Conservation (phyloP, 768 basidiomycete species). For the Tylopilus sp. region DNA sequence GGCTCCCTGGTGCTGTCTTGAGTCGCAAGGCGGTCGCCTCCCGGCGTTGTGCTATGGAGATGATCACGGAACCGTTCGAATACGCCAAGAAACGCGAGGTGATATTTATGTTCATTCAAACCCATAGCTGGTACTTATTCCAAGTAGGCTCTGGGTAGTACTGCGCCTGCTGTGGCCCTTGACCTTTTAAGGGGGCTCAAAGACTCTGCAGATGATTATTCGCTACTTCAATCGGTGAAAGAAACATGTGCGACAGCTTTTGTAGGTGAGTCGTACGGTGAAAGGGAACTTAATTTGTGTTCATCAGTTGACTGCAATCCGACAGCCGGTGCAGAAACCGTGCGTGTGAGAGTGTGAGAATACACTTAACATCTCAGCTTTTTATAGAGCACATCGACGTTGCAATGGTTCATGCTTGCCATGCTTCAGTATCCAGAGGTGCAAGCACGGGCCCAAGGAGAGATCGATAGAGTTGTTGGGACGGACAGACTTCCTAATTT, state of each 20-base stretch:
- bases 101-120: background rate
- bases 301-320: background rate
- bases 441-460: constrained; percentile 30
- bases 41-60: constrained; percentile 3
- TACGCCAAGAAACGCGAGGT: constrained; percentile 13
- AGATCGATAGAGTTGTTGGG: too few relatives aligned
- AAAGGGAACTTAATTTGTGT: background rate
- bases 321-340: constrained; percentile 21
- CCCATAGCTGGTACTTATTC: constrained; percentile 4
- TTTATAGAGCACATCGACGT: constrained; percentile 10
- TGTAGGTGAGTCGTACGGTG: constrained; percentile 12
- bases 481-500: too few relatives aligned
- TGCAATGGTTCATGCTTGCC: constrained; percentile 28
- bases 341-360: background rate
- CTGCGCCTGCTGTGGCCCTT: constrained; percentile 10
- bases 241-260: background rate
- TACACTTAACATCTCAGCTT: background rate
- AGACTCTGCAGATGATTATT: constrained; percentile 3
- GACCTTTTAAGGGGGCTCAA: constrained; percentile 1
- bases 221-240: constrained; percentile 10
- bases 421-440: constrained; percentile 32
- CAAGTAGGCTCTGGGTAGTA: constrained; percentile 11
- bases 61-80: constrained; percentile 19
- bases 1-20: constrained; percentile 28
- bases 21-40: constrained; percentile 20